Percentiles rank a stretch among this genome's conserved stretches.
Conservation (phyloP, 1,284 basidiomycete genomes). For the Somion occarium region DNA sequence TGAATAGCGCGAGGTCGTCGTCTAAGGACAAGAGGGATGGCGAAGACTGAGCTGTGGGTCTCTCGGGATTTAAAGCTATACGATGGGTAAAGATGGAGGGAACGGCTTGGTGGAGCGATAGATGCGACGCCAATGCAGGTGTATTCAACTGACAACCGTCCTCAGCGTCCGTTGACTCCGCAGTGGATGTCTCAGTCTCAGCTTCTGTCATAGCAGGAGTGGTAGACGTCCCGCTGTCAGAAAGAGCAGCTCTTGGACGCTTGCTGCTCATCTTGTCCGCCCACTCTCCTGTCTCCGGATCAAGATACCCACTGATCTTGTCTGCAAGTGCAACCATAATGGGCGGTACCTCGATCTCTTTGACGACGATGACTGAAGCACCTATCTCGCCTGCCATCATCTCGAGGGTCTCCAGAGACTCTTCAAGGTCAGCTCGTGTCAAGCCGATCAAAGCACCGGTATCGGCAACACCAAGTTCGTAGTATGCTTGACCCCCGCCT, state of each 20-base stretch:
- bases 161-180: constrained; percentile 31
- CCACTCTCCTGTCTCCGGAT: constrained; percentile 28
- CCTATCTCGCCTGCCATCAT: constrained; percentile 92
- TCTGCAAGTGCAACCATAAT: constrained; percentile 37
- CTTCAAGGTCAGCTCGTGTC: constrained; percentile 68
- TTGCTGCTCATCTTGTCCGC: constrained; percentile 25
- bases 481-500: constrained; percentile 88
- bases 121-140: constrained; percentile 10
- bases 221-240: constrained; percentile 18
- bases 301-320: constrained; percentile 25
- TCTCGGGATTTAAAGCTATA: constrained; percentile 18
- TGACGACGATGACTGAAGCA: constrained; percentile 82
- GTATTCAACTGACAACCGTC: constrained; percentile 19
- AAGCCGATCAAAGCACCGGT: constrained; percentile 84
- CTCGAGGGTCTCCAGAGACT: constrained; percentile 78
- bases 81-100: constrained; percentile 14
- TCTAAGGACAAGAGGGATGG: constrained; percentile 26
- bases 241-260: constrained; percentile 4
- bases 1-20: constrained; percentile 36
- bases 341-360: constrained; percentile 74
- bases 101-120: not conserved
- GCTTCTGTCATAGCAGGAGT: constrained; percentile 32
- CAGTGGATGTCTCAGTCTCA: constrained; percentile 25
- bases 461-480: constrained; percentile 88
- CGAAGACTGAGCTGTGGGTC: constrained; percentile 24